Evolutionary conservation across 2,329 filamentous ascomycete species (phyloP).

Genomic region (Ceratocystis ficicola): DNA sequence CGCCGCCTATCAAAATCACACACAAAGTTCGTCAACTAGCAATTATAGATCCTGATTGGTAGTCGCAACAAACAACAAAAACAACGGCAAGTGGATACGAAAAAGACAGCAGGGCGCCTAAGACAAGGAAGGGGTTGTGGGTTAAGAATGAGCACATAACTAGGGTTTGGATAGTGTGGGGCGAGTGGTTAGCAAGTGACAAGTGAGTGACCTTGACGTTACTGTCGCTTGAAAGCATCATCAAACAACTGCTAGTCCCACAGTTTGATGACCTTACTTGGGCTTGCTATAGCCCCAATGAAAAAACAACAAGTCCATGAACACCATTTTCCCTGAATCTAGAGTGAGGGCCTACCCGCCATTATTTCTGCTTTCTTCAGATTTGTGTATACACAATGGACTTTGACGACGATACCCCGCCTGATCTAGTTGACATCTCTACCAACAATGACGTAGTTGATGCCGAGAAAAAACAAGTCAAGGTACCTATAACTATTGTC

Average conservation of each 20-base stretch:
- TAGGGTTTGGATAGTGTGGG: not conserved
- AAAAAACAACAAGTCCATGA: too few species aligned
- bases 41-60: not conserved
- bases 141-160: not conserved
- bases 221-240: too few species aligned
- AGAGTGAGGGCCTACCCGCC: too few species aligned
- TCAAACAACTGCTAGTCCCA: too few species aligned
- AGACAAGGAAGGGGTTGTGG: not conserved
- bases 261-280: too few species aligned
- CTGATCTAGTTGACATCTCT: constrained; percentile 45
- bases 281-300: too few species aligned
- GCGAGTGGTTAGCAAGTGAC: not conserved
- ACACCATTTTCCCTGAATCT: too few species aligned
- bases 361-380: too few species aligned
- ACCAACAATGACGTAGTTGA: constrained; percentile 29
- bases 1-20: not conserved
- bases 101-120: constrained; percentile 6
- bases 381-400: constrained; percentile 37
- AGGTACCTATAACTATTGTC: constrained; percentile 75
- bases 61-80: constrained; percentile 7
- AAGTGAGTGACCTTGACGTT: not conserved
- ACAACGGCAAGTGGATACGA: constrained; percentile 3
- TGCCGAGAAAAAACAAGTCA: constrained; percentile 42
- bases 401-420: constrained; percentile 54
- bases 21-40: not conserved